phyloP scores from a whole-genome alignment of 208 protist species.

The Trypanosoma scelopori region DNA sequence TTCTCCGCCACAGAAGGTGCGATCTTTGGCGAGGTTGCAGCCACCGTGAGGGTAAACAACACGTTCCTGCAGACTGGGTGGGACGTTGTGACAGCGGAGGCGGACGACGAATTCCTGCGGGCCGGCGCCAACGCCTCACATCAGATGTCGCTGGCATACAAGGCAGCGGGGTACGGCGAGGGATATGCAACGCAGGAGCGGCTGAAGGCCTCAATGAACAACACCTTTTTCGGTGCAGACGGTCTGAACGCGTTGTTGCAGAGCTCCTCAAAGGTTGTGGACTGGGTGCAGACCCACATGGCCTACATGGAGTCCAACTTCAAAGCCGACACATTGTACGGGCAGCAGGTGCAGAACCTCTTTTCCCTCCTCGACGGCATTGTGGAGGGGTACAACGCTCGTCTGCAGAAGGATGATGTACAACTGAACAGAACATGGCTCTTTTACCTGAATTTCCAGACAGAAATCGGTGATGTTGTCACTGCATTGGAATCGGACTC shows the following conservation, averaged over 20 bases:
- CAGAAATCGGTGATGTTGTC: constrained; percentile 39
- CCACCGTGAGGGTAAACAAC: constrained; percentile 21
- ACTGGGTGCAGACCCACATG: constrained; percentile 28
- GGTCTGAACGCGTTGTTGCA: constrained; percentile 11
- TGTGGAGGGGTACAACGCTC: constrained; percentile 34
- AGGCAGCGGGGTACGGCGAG: constrained; percentile 34
- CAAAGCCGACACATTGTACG: constrained; percentile 7
- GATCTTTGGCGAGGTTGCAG: constrained; percentile 20
- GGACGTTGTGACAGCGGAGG: constrained; percentile 23
- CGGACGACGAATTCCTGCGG: constrained; percentile 10
- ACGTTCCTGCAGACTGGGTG: constrained; percentile 26
- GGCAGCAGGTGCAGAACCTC: constrained; percentile 24
- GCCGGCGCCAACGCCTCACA: background rate
- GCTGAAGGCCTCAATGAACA: constrained; percentile 19
- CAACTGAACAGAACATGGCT: constrained; percentile 22
- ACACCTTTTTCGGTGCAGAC: constrained; percentile 26
- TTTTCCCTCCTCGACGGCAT: constrained; percentile 31
- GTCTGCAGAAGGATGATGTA: background rate
- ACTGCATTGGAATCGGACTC: background rate
- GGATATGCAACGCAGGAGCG: constrained; percentile 29
- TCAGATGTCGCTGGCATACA: constrained; percentile 16
- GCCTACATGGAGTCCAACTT: constrained; percentile 15
- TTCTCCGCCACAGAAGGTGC: constrained; percentile 15
- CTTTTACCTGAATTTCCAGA: constrained; percentile 37
- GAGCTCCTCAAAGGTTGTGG: background rate